Evolutionary conservation across 495 filamentous ascomycete species (phyloP), one percentile per base, ranked within the genome.

Genomic region (Penicillium longicatenatum): DNA sequence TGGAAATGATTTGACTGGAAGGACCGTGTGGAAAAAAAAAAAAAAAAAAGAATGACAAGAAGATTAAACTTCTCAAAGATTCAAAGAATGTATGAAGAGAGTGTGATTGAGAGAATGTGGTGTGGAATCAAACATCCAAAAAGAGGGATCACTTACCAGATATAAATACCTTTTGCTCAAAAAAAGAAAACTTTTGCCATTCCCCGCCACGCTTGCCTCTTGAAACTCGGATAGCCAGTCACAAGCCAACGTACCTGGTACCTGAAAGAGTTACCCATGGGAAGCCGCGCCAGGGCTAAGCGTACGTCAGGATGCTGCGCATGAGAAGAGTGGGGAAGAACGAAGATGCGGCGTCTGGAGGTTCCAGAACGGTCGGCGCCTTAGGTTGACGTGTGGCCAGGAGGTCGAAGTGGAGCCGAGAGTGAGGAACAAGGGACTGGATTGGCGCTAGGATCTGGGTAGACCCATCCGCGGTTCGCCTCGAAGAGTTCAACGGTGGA

Each of bases 11-110:
- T 61, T 52, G 64, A 62, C 16, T 43, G 24, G 52, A 46, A 21
- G 22, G 17, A 26, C 24, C 5, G 37, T 33, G 51, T 50, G n/a
- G n/a, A n/a, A n/a, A n/a, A n/a, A n/a, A n/a, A n/a, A 47, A 41
- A 53, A 69, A 67, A 47, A 41, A 53, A 69, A 67, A 35, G 62
- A 70, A 63, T 54, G 67, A 63, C 55, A 47, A 46, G 59, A 57
- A 62, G 65, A 26, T 62, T 21, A 45, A 57, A 59, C 63, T 65
- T 69, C 62, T 41, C 4, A 26, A 26, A 26, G 26, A 26, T 26
- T 26, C 26, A 58, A 55, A 62, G 37, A 39, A 12, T 39, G 37
- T 39, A 12, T 37, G 37, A 62, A 39, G 61, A 65, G 50, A 60
- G 59, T 62, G 52, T 35, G 60, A 54, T 37, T 44, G 64, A 67